These are phyloP conservation scores for Wallacemonas collosoma DNA, from an alignment of 208 protist genomes.

Conservation along the genomic window DNA sequence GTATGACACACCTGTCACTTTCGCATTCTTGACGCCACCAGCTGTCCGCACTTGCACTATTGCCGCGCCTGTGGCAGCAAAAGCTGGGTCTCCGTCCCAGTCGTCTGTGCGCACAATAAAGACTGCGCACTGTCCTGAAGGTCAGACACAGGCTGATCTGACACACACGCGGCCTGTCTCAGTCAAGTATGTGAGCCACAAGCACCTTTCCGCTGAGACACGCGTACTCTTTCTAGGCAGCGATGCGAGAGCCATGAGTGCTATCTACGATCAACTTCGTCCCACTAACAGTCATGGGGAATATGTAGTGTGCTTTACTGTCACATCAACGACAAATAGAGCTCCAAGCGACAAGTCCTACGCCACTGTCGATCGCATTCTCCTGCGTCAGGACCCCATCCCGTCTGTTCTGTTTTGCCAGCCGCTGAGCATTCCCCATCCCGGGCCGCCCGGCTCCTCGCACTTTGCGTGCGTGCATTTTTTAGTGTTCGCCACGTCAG, in stretches of 20 bases:
- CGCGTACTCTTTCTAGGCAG: background rate
- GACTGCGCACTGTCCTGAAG: too few species aligned
- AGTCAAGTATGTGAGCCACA: slow-evolving; percentile 2
- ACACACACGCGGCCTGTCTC: background rate
- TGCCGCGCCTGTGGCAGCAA: background rate
- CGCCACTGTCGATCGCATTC: slow-evolving; percentile 27
- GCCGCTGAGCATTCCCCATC: background rate
- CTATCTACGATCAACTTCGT: slow-evolving; percentile 30
- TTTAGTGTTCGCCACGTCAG: slow-evolving; percentile 32
- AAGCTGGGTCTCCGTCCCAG: too few species aligned
- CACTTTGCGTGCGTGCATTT: slow-evolving; percentile 40
- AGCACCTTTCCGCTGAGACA: background rate
- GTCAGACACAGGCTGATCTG: too few species aligned
- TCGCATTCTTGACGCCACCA: slow-evolving; percentile 12
- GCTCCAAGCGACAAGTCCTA: slow-evolving; percentile 3
- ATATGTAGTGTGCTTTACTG: slow-evolving; percentile 31
- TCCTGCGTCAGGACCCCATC: slow-evolving; percentile 30
- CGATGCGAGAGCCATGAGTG: slow-evolving; percentile 9
- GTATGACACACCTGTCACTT: slow-evolving; percentile 11
- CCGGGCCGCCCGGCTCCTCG: background rate
- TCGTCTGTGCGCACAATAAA: too few species aligned
- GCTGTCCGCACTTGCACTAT: background rate
- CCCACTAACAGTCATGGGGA: slow-evolving; percentile 19
- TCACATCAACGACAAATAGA: background rate
- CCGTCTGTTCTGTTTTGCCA: slow-evolving; percentile 53